A percentile compares a stretch with the other conserved stretches of the same genome.
Evolutionary conservation across 768 basidiomycete genomes (phyloP).

Genomic region (Hygrocybe coccinea): DNA sequence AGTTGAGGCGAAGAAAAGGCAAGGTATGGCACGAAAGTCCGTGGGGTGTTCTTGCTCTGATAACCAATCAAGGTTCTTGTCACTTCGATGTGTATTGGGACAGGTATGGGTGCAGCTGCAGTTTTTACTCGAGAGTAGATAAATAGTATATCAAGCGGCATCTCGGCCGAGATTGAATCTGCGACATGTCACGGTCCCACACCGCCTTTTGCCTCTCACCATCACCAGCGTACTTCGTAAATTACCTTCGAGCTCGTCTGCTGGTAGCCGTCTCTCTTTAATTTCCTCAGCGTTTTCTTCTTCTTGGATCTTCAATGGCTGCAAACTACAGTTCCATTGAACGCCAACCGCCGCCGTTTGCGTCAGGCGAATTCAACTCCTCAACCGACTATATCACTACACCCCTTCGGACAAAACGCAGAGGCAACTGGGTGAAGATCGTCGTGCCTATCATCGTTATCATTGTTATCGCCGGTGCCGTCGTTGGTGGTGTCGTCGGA

Average conservation of each 20-base stretch:
- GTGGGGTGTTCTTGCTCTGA: constrained; percentile 2
- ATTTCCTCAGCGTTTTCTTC: not conserved
- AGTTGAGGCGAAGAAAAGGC: constrained; percentile 61
- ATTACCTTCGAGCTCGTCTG: not conserved
- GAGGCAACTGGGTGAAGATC: constrained; percentile 71
- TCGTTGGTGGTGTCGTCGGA: constrained; percentile 79
- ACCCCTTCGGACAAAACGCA: constrained; percentile 42
- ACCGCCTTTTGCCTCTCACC: too few relatives aligned
- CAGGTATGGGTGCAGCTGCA: constrained; percentile 88
- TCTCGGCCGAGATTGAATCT: too few relatives aligned
- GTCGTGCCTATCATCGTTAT: constrained; percentile 59
- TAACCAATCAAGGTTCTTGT: constrained; percentile 55
- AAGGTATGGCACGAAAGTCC: constrained; percentile 43
- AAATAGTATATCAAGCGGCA: too few relatives aligned
- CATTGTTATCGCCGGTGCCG: constrained; percentile 58
- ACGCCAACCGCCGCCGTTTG: constrained; percentile 37
- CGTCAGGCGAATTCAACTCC: constrained; percentile 62
- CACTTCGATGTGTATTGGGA: constrained; percentile 87
- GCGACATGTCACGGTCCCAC: too few relatives aligned
- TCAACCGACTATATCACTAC: constrained; percentile 60
- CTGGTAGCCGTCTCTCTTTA: not conserved
- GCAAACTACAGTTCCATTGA: constrained; percentile 14
- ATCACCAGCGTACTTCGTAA: not conserved
- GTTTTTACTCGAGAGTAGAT: constrained; percentile 56
- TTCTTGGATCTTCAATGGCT: constrained; percentile 5